phyloP scores from a whole-genome alignment of 768 basidiomycete genomes.

The Russula earlei region DNA sequence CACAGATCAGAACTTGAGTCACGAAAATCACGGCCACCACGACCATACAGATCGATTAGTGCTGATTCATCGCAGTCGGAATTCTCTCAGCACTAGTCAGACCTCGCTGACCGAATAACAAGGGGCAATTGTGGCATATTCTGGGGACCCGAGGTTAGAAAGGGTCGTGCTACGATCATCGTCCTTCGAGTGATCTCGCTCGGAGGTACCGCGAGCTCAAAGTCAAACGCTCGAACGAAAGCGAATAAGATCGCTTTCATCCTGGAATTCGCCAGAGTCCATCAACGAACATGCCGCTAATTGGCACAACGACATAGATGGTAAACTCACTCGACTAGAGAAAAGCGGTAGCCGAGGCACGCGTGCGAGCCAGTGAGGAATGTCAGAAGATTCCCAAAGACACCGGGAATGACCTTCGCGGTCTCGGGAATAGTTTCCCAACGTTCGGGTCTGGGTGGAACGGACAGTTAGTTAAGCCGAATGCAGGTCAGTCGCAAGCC shows the following conservation, averaged over 20 bases:
- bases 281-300: neutral
- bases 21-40: neutral
- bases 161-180: slow-evolving; percentile 16
- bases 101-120: slow-evolving; percentile 6
- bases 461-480: neutral
- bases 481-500: neutral
- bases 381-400: slow-evolving; percentile 15
- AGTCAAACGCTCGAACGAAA: slow-evolving; percentile 23
- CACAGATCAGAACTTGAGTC: neutral
- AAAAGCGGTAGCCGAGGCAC: slow-evolving; percentile 21
- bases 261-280: slow-evolving; percentile 8
- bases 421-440: slow-evolving; percentile 16
- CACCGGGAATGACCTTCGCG: slow-evolving; percentile 5
- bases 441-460: slow-evolving; percentile 17
- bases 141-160: neutral
- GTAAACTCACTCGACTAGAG: slow-evolving; percentile 17
- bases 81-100: neutral
- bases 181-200: slow-evolving; percentile 4
- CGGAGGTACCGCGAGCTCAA: slow-evolving; percentile 12
- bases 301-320: too few relatives aligned
- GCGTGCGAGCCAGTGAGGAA: slow-evolving; percentile 16
- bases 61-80: neutral
- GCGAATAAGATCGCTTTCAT: slow-evolving; percentile 22
- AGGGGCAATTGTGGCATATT: slow-evolving; percentile 16
- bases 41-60: neutral